Evolutionary conservation across 306 rosid species (phyloP), one percentile per base, ranked within the genome.

Genomic region (Citrullus colocynthis): DNA sequence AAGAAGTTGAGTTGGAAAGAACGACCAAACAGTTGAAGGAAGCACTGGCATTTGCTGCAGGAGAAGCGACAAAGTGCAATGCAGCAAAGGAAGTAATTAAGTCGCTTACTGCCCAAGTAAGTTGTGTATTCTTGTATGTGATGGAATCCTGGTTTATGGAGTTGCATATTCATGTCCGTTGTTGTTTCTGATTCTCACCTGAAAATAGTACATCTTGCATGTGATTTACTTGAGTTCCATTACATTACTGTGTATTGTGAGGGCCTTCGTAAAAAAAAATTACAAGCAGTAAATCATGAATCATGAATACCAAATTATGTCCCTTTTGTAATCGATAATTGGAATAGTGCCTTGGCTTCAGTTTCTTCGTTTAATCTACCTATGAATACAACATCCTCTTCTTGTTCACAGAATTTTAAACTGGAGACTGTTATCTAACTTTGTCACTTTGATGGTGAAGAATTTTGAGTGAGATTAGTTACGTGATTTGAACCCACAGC

Each of bases 11-110:
- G 74, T 32, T 63, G 48, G 80, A 78, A 62, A 60, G 48, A 32
- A 78, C 80, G 2, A 63, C 60, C 34, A 78, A 78, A 49, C 80
- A 62, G 62, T 63, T 60, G 80, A 64, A 64, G 74, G 99, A 95
- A 82, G 99, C 97, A 77, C 85, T 87, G 78, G 87, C 96, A 83
- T 86, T 91, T 85, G 97, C 97, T 12, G 97, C 87, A 76, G 99
- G 58, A 63, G 80, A 78, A 64, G 73, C 80, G 24, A n/a, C 80
- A 63, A 78, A 78, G 58, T 78, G 80, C 74, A 78, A 78, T 60
- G 80, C 80, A 48, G 80, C 80, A 44, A 78, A 63, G 39, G 80
- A 78, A 78, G 80, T 62, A 62, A 78, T 78, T 34, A 78, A 48
- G 74, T 78, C 80, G 13, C 80, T 78, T 32, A 78, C 80, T 48